Evolutionary conservation across 2,329 filamentous ascomycete species (phyloP).

Genomic region (Pseudogymnoascus destructans): DNA sequence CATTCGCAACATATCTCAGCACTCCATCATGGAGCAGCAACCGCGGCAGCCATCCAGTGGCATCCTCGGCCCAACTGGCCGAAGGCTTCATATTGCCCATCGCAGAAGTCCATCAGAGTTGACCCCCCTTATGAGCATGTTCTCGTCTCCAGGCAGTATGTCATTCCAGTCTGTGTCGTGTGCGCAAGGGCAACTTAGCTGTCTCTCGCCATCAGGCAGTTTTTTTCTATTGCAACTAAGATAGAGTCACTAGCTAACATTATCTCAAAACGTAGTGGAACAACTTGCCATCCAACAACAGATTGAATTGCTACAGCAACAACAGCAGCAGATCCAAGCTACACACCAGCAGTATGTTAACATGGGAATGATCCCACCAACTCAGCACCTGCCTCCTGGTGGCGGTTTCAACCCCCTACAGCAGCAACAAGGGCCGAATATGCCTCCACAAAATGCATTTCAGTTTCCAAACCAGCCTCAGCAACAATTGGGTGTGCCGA

Average conservation of each 20-base stretch:
- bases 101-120: slow-evolving; percentile 93
- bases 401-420: slow-evolving; percentile 66
- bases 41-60: slow-evolving; percentile 38
- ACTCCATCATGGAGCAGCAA: slow-evolving; percentile 47
- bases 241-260: slow-evolving; percentile 12
- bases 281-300: slow-evolving; percentile 96
- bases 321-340: slow-evolving; percentile 93
- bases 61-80: slow-evolving; percentile 63
- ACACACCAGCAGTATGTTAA: slow-evolving; percentile 96
- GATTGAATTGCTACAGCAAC: slow-evolving; percentile 92
- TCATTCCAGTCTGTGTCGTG: slow-evolving; percentile 20
- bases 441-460: slow-evolving; percentile 69
- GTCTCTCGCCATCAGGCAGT: neutral
- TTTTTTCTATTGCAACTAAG: neutral
- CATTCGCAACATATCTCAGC: slow-evolving; percentile 2
- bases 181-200: neutral
- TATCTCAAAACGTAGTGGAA: slow-evolving; percentile 53
- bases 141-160: slow-evolving; percentile 46
- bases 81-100: slow-evolving; percentile 93
- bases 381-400: slow-evolving; percentile 63
- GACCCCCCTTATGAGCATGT: slow-evolving; percentile 95
- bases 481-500: slow-evolving; percentile 56
- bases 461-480: slow-evolving; percentile 75
- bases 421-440: slow-evolving; percentile 61
- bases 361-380: slow-evolving; percentile 85